These are phyloP conservation scores for Kondoa malvinella DNA, from an alignment of 768 basidiomycete genomes.

Conservation along the genomic window DNA sequence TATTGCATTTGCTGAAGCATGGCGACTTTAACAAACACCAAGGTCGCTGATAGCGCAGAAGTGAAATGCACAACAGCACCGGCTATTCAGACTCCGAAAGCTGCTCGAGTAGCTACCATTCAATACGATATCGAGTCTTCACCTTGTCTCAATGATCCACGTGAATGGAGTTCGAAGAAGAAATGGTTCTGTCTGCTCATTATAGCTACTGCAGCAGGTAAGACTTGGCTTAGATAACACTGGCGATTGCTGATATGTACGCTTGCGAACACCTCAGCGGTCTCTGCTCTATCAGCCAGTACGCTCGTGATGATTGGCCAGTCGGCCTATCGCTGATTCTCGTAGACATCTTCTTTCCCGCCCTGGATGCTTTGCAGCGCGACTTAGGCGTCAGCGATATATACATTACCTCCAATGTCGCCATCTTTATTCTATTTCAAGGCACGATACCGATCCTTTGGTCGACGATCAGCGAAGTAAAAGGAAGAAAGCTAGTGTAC, in stretches of 20 bases:
- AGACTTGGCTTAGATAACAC: not conserved
- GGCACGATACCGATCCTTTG: not conserved
- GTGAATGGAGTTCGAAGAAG: not conserved
- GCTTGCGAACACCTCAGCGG: not conserved
- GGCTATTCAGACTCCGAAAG: not conserved
- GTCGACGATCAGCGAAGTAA: not conserved
- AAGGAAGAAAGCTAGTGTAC: constrained; percentile 1
- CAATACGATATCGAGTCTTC: not conserved
- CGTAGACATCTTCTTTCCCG: constrained; percentile 1
- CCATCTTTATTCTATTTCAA: constrained; percentile 10
- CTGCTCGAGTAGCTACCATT: not conserved
- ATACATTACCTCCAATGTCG: not conserved
- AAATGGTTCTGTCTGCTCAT: not conserved
- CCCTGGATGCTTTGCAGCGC: not conserved
- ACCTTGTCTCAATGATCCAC: not conserved
- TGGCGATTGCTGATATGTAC: not conserved
- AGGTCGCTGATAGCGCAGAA: too few relatives aligned
- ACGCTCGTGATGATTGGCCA: too few relatives aligned
- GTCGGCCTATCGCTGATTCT: too few relatives aligned
- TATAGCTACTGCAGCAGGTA: not conserved
- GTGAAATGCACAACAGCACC: too few relatives aligned
- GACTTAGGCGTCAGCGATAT: not conserved
- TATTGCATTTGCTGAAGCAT: too few relatives aligned
- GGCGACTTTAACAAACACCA: too few relatives aligned
- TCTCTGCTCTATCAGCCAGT: not conserved